phyloP scores from a whole-genome alignment of 108 stramenopile species.

The Stephanodiscus triporus region DNA sequence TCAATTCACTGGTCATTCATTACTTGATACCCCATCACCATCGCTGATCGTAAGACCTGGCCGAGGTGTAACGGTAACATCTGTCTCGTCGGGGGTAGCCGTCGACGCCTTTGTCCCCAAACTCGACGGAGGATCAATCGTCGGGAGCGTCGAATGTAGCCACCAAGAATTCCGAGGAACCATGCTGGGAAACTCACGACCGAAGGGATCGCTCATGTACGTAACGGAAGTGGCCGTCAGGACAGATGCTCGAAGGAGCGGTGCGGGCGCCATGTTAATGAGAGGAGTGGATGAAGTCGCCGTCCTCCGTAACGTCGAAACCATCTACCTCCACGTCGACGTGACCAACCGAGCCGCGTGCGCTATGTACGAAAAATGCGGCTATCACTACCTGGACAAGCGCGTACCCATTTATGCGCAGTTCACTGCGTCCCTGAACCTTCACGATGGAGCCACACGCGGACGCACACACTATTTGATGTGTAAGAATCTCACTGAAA shows the following conservation, averaged over 20 bases:
- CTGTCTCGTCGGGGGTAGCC: slow-evolving; percentile 1
- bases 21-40: background rate
- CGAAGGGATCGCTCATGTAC: slow-evolving; percentile 65
- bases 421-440: slow-evolving; percentile 78
- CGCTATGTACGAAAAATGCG: slow-evolving; percentile 66
- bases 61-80: background rate
- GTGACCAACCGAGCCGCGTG: slow-evolving; percentile 70
- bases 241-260: slow-evolving; percentile 60
- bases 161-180: slow-evolving; percentile 84
- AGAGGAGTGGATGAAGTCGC: slow-evolving; percentile 72
- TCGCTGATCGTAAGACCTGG: background rate
- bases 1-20: background rate
- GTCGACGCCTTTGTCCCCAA: background rate
- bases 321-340: slow-evolving; percentile 86
- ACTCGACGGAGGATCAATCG: slow-evolving; percentile 29
- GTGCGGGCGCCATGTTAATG: slow-evolving; percentile 62
- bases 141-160: slow-evolving; percentile 84
- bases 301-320: slow-evolving; percentile 63
- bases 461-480: slow-evolving; percentile 71
- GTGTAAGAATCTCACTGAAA: slow-evolving; percentile 54
- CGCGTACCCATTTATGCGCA: slow-evolving; percentile 66
- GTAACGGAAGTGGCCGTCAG: slow-evolving; percentile 86
- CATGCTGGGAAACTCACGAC: slow-evolving; percentile 59
- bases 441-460: slow-evolving; percentile 80
- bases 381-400: slow-evolving; percentile 55